These are phyloP conservation scores for Trichoderma sp. DNA, from an alignment of 2,329 filamentous ascomycete genomes.

Conservation along the genomic window DNA sequence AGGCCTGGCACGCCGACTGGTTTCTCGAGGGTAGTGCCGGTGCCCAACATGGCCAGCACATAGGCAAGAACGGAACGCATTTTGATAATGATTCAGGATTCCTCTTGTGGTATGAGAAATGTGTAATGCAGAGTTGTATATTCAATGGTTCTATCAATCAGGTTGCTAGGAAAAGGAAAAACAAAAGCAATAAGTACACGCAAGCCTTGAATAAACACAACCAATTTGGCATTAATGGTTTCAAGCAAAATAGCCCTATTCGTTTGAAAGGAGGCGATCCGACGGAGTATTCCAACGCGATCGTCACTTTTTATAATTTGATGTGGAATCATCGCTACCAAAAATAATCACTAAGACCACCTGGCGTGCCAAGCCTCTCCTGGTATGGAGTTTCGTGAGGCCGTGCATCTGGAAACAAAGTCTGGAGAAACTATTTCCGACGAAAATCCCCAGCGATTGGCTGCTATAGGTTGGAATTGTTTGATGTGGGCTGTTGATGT, in stretches of 20 bases:
- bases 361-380: not conserved
- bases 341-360: not conserved
- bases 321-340: conserved; percentile 8
- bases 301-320: not conserved
- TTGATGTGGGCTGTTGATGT: not conserved
- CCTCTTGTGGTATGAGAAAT: not conserved
- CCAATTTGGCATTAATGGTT: not conserved
- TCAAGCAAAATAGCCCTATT: not conserved
- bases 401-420: not conserved
- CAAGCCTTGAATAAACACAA: not conserved
- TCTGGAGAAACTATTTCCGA: not conserved
- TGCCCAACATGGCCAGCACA: not conserved
- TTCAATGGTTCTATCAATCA: not conserved
- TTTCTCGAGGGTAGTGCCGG: not conserved
- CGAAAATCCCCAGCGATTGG: not conserved
- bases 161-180: not conserved
- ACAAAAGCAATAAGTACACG: not conserved
- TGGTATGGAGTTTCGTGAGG: not conserved
- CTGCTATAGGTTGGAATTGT: not conserved
- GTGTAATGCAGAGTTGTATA: not conserved
- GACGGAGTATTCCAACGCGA: not conserved
- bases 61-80: not conserved
- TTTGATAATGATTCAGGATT: not conserved
- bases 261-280: not conserved
- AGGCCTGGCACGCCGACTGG: not conserved